Evolutionary conservation across 306 rosid genomes (phyloP), one percentile per base, ranked within the genome.

Genomic region (Inga laurina): DNA sequence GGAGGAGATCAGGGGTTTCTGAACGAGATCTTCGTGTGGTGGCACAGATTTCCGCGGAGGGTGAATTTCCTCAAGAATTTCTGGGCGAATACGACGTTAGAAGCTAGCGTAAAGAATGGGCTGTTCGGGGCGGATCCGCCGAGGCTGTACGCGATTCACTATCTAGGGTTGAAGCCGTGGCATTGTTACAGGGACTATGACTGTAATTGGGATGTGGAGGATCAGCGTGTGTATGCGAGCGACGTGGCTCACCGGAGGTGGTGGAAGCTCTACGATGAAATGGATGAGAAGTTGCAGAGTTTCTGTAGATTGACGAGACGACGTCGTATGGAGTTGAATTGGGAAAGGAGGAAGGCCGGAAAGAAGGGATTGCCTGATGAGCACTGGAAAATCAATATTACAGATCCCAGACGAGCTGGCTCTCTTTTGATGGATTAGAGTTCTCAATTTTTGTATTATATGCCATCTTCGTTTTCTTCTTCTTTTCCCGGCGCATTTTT

Each of bases 1-100:
- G 99, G 99, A 0, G 98, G 99, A 0, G 99, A 96, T 80, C 99
- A 96, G 69, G 99, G 99, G 4, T 96, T 90, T 43, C 85, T 96
- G 15, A 96, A 96, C 81, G 98, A 96, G 89, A 82, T 96, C n/a
- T 93, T 92, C 76, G 94, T 94, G 73, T 96, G 99, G 99, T 96
- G 99, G 99, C 99, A 96, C 78, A 83, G 99, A n/a, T 80, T 96
- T 2, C 99, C 99, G 0, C 86, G 98, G 81, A 84, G 99, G 7
- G 93, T 90, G 71, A 96, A 96, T 77, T 96, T 45, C 79, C 35
- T 96, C 49, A 96, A 96, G 92, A 93, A 96, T 19, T 96, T 96
- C 74, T 94, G 98, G 98, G 86, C 98, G 0, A 96, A 96, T 74
- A 93, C 97, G 30, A 87, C 96, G 18, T 9, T 81, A 0, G 97